phyloP scores from a whole-genome alignment of 140 eudicot genomes.

The Flaveria floridana region DNA sequence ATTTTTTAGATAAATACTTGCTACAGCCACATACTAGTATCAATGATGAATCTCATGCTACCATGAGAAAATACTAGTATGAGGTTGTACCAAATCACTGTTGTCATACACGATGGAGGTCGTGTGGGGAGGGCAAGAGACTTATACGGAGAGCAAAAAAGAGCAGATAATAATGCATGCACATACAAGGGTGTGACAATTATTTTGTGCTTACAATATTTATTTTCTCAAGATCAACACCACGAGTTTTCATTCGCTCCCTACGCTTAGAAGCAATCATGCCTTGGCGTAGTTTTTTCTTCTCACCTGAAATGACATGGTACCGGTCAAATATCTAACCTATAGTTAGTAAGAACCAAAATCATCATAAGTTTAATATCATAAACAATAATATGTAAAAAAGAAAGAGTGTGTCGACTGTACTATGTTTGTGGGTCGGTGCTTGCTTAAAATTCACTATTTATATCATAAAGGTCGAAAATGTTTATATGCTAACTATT shows the following conservation, averaged over 20 bases:
- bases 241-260: conserved; percentile 76
- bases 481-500: conserved; percentile 13
- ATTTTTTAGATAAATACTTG: neutral
- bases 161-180: neutral
- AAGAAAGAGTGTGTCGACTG: neutral
- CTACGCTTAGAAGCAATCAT: conserved; percentile 66
- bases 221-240: conserved; percentile 84
- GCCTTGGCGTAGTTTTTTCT: conserved; percentile 79
- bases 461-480: conserved; percentile 1
- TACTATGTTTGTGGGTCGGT: neutral
- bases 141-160: neutral
- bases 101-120: neutral
- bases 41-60: neutral
- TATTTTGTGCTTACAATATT: conserved; percentile 55
- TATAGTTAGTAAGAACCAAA: neutral
- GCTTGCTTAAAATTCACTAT: conserved; percentile 12
- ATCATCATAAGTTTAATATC: neutral
- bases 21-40: neutral
- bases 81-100: neutral
- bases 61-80: neutral
- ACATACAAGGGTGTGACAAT: neutral
- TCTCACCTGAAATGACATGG: conserved; percentile 63
- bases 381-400: conserved; percentile 1
- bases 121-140: conserved; percentile 12
- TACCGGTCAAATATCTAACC: conserved; percentile 5